Evolutionary conservation across 176 grass and related monocot genomes (phyloP), one percentile per base, ranked within the genome.

Genomic region (Tuctoria greenei): DNA sequence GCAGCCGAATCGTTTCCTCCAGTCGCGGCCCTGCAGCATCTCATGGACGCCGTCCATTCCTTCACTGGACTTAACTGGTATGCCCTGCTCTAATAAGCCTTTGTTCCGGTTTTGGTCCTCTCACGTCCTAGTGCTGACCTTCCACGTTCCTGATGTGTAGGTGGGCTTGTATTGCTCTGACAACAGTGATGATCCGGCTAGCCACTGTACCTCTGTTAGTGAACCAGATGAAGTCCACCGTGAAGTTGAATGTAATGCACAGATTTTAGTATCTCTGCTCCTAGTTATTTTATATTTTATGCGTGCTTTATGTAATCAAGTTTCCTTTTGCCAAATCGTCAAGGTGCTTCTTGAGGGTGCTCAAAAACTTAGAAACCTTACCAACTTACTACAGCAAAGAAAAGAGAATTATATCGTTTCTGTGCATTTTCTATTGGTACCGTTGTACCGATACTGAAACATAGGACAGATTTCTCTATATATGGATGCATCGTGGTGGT

Each of bases 21-120:
- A 0, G 86, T 92, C 17, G 91, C 89, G 0, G 91, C 86, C 0
- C 84, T 92, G 66, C 95, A 94, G 76, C 42, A 94, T 71, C 71
- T 94, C 67, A 77, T 98, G 15, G 87, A 94, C 51, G 66, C 64
- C 9, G 73, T 94, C 7, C 89, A 94, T 13, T 79, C 75, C 35
- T 69, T 94, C 80, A 88, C 87, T 16, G 91, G 87, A 18, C 76
- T 94, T 67, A 98, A 98, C 64, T 94, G 91, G 95, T 93, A 86
- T 61, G 3, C 5, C 26, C 15, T 36, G 60, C 7, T 4, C 50
- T 18, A 23, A 12, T 18, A 23, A 12, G 67, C 24, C 39, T 66
- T 4, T 7, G 42, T 73, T 74, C 77, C 12, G 6, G 7, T 38
- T 42, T 81, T 52, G 0, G 20, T 42, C 21, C 34, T 23, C 0